These are phyloP conservation scores for Trichosporon sp. DNA, from an alignment of 1,284 basidiomycete species.

Conservation along the genomic window DNA sequence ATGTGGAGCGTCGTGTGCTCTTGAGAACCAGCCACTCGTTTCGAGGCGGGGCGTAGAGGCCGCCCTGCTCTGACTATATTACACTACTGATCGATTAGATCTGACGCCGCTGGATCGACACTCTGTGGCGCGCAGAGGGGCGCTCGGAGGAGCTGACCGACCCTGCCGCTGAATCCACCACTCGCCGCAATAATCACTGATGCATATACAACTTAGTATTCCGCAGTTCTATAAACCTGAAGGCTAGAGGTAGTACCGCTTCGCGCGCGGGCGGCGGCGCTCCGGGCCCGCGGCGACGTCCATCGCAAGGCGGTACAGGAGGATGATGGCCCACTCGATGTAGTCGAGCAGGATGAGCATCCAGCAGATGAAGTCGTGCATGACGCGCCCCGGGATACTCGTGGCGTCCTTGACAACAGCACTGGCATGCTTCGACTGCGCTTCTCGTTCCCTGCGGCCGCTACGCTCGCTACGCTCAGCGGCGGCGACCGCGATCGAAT, in stretches of 20 bases:
- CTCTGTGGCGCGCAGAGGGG: too few species aligned
- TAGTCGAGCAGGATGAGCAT: conserved; percentile 39
- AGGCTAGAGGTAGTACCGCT: conserved; percentile 27
- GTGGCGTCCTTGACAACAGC: background rate
- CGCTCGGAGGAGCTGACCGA: too few species aligned
- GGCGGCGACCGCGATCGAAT: conserved; percentile 7
- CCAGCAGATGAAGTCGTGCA: conserved; percentile 42
- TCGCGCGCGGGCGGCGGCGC: conserved; percentile 22
- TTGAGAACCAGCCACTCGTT: too few species aligned
- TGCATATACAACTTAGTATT: conserved; percentile 17
- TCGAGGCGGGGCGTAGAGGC: too few species aligned
- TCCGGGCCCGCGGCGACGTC: conserved; percentile 39
- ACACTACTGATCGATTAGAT: too few species aligned
- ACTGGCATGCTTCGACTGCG: background rate
- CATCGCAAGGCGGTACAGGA: conserved; percentile 38
- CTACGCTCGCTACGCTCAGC: background rate
- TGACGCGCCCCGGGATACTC: conserved; percentile 39
- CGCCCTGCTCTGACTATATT: too few species aligned
- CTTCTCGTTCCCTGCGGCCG: background rate
- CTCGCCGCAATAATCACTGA: background rate
- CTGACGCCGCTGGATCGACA: too few species aligned
- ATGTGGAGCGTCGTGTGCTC: too few species aligned
- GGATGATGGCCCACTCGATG: conserved; percentile 40
- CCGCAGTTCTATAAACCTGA: background rate
- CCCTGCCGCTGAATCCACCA: too few species aligned